phyloP scores from a whole-genome alignment of 257 asterid species.

The Jasminum sambac region DNA sequence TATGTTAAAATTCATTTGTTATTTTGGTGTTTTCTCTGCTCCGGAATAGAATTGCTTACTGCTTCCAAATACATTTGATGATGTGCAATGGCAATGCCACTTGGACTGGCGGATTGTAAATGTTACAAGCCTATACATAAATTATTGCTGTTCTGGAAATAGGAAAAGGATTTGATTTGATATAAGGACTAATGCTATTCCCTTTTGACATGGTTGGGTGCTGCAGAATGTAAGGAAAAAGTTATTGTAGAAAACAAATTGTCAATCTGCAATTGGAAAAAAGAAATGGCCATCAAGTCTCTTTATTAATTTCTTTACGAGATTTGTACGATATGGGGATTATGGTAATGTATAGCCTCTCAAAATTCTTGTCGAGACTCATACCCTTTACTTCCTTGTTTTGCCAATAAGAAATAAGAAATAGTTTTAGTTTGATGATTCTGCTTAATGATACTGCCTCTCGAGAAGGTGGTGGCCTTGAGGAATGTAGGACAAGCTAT shows the following conservation, averaged over 20 bases:
- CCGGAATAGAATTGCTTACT: background rate
- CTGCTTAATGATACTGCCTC: background rate
- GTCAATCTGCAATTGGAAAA: background rate
- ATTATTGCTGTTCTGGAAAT: no score
- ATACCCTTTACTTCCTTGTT: background rate
- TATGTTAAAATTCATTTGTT: background rate
- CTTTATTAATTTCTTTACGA: background rate
- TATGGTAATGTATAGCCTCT: background rate
- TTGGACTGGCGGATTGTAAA: background rate
- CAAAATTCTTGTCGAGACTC: background rate
- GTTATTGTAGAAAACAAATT: background rate
- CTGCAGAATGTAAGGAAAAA: background rate
- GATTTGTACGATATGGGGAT: background rate
- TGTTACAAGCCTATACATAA: background rate
- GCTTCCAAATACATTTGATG: background rate
- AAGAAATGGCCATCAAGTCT: background rate
- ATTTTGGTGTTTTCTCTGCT: background rate
- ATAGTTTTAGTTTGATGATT: background rate
- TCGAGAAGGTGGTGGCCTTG: background rate
- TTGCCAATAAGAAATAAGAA: background rate
- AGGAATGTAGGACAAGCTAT: background rate
- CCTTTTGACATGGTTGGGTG: background rate
- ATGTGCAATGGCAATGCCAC: background rate
- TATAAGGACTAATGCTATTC: background rate
- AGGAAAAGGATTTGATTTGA: no score